phyloP scores from a whole-genome alignment of 2,329 filamentous ascomycete genomes.

The Neonectria neomacrospora region DNA sequence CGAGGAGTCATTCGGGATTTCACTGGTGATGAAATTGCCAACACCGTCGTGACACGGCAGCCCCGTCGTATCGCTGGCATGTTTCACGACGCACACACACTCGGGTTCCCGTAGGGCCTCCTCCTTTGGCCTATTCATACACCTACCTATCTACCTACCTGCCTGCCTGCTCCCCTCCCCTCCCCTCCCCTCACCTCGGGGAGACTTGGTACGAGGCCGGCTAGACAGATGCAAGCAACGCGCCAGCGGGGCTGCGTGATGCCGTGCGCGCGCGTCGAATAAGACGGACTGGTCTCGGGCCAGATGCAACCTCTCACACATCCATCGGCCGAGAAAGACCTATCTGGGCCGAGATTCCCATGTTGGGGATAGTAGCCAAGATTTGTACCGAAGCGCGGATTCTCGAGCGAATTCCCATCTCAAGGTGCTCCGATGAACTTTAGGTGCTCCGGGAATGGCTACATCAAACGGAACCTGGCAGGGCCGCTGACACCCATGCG shows the following conservation, averaged over 20 bases:
- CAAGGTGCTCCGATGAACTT: slow-evolving; percentile 10
- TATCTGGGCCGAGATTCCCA: slow-evolving; percentile 36
- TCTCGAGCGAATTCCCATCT: slow-evolving; percentile 25
- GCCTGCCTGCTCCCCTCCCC: neutral
- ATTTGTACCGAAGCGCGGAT: neutral
- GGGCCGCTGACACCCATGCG: slow-evolving; percentile 30
- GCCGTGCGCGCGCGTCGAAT: slow-evolving; percentile 25
- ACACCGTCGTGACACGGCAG: slow-evolving; percentile 37
- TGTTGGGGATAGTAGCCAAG: slow-evolving; percentile 36
- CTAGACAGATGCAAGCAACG: slow-evolving; percentile 4
- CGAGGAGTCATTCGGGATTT: slow-evolving; percentile 43
- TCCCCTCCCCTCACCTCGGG: slow-evolving; percentile 5
- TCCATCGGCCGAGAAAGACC: slow-evolving; percentile 40
- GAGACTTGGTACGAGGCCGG: slow-evolving; percentile 23
- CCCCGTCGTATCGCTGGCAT: slow-evolving; percentile 40
- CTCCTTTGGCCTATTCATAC: slow-evolving; percentile 8
- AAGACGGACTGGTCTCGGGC: slow-evolving; percentile 24
- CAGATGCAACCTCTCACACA: slow-evolving; percentile 30
- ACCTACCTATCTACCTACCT: slow-evolving; percentile 10
- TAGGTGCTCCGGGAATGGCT: slow-evolving; percentile 2
- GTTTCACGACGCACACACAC: slow-evolving; percentile 34
- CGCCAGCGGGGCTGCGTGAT: slow-evolving; percentile 20
- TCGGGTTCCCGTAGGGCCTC: slow-evolving; percentile 2
- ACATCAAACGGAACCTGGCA: slow-evolving; percentile 20
- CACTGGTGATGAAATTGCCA: slow-evolving; percentile 41